phyloP scores from a whole-genome alignment of 2,329 filamentous ascomycete species.

The Exserohilum rostratum region DNA sequence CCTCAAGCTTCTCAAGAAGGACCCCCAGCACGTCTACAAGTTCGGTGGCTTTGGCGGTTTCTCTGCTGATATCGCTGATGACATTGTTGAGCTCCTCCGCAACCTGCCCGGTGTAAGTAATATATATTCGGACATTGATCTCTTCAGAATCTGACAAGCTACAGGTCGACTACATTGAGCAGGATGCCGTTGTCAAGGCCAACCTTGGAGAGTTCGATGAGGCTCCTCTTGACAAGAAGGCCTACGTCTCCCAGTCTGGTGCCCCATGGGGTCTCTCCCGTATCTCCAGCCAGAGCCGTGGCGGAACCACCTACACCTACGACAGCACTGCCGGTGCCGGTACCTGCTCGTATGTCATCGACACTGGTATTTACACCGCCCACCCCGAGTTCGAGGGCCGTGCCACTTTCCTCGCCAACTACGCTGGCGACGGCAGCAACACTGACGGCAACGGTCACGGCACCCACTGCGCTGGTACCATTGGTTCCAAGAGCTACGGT shows the following conservation, averaged over 20 bases:
- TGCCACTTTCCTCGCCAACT: constrained; percentile 48
- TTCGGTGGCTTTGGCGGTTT: constrained; percentile 50
- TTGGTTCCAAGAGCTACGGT: constrained; percentile 47
- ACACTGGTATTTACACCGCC: constrained; percentile 65
- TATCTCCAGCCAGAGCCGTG: constrained; percentile 45
- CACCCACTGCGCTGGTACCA: constrained; percentile 47
- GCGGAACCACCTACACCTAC: constrained; percentile 47
- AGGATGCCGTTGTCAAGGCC: constrained; percentile 46
- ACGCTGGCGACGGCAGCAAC: constrained; percentile 43
- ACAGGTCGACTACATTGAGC: constrained; percentile 50
- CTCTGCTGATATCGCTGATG: constrained; percentile 43
- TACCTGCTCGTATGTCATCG: constrained; percentile 66
- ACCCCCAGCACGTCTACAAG: constrained; percentile 45
- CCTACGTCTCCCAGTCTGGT: constrained; percentile 47
- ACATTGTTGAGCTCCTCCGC: constrained; percentile 37
- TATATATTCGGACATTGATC: not conserved
- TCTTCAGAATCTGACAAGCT: constrained; percentile 4
- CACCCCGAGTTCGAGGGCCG: constrained; percentile 56
- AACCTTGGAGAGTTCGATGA: constrained; percentile 24
- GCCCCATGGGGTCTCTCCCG: constrained; percentile 52
- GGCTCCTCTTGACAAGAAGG: constrained; percentile 33
- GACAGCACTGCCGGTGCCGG: constrained; percentile 46
- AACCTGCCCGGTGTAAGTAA: constrained; percentile 37
- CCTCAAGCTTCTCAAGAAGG: constrained; percentile 32
- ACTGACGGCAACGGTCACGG: constrained; percentile 48